Percentiles rank a stretch among this genome's conserved stretches.
Conservation (phyloP, 2,329 filamentous ascomycete genomes). For the Amesomyces nigricolor region DNA sequence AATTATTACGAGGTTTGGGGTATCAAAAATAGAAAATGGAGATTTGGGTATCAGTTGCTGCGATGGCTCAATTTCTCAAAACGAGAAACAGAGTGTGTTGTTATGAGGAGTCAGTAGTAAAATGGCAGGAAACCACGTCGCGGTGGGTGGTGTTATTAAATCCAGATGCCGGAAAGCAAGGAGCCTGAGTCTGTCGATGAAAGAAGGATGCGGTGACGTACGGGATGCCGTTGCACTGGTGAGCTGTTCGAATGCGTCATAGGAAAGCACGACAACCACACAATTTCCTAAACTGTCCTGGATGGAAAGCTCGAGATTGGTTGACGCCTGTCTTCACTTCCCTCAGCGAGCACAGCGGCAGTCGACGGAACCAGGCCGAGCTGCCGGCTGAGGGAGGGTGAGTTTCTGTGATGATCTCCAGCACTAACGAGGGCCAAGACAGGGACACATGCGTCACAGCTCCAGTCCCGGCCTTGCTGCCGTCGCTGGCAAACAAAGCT, state of each 20-base stretch:
- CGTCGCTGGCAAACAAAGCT: no score
- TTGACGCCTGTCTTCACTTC: neutral
- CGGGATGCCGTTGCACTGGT: neutral
- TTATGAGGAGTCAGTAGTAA: neutral
- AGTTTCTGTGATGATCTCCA: neutral
- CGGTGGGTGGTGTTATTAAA: constrained; percentile 3
- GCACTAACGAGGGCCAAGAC: neutral
- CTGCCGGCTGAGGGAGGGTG: no score
- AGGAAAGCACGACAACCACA: constrained; percentile 11
- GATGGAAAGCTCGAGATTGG: neutral
- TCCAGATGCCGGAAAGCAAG: neutral
- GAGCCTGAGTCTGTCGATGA: neutral
- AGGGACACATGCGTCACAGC: neutral
- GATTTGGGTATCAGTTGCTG: constrained; percentile 5
- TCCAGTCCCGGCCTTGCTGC: neutral
- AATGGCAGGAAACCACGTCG: neutral
- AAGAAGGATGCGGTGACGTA: constrained; percentile 15
- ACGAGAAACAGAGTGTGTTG: neutral
- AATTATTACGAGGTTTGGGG: neutral
- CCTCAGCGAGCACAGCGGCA: neutral
- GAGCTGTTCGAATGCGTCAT: constrained; percentile 21
- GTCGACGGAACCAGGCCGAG: neutral
- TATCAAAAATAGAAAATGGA: neutral
- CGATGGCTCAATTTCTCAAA: neutral
- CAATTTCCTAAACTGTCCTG: constrained; percentile 10